Evolutionary conservation across 495 filamentous ascomycete genomes (phyloP), one percentile per base, ranked within the genome.

Genomic region (Neurospora terricola): DNA sequence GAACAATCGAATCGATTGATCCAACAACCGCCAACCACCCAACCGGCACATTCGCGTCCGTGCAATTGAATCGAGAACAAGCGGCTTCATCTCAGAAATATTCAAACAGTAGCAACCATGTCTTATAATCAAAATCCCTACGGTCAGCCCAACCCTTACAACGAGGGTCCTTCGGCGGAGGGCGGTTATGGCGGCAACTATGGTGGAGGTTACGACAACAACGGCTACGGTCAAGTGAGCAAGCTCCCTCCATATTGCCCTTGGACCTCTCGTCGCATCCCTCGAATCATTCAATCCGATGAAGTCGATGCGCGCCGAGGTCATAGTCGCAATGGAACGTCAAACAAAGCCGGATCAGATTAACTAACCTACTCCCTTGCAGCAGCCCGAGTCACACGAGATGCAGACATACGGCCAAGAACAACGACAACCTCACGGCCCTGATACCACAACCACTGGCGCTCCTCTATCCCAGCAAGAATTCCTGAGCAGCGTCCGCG

Each of bases 401-500:
- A 72, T 84, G 77, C 82, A 84, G 40, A 70, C 75, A n/a, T 76
- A 76, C n/a, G 70, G 70, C 7, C 42, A 72, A 16, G 59, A 69
- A 40, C 39, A 69, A 38, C 36, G 71, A 27, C 70, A 71, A 37
- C 71, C 66, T 23, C 74, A 77, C 70, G 45, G 73, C 73, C 38
- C 38, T 68, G 27, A 45, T 43, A 14, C 75, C 77, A 72, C 75
- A 80, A 68, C 77, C 82, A 69, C 78, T 75, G 71, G 74, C 75
- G 36, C 77, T 76, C 74, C 80, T 40, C 85, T 89, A 62, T 81
- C 84, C 23, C 83, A 88, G 72, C 79, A 83, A 76, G 88, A 91
- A 71, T 92, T 90, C 82, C 84, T 92, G 72, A 76, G 79, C 71
- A 87, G 87, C 74, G 87, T 91, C 75, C 83, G 88, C 76, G 84